Percentiles rank a stretch among this genome's conserved stretches.
phyloP scores from a whole-genome alignment of 257 asterid species.

The Fraxinus anomala region DNA sequence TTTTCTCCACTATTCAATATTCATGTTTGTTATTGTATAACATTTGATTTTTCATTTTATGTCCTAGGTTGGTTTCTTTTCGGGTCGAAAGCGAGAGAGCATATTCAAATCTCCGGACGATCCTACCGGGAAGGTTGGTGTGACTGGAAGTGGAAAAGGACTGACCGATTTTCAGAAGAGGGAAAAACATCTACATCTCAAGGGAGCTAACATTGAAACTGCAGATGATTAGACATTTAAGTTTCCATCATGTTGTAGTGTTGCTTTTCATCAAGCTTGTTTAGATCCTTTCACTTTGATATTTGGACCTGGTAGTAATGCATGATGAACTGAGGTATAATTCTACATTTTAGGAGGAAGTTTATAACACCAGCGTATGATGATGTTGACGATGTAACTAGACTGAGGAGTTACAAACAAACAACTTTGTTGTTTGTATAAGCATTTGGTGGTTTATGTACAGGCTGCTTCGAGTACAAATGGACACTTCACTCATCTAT shows the following conservation, averaged over 20 bases:
- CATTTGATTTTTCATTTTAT: slow-evolving; percentile 9
- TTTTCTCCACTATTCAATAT: not conserved
- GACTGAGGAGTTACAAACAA: not conserved
- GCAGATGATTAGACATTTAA: slow-evolving; percentile 43
- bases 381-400: not conserved
- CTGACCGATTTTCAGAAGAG: slow-evolving; percentile 93
- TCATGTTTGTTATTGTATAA: not conserved
- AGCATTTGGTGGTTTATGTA: not conserved
- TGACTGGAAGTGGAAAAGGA: slow-evolving; percentile 96
- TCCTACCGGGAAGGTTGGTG: slow-evolving; percentile 93
- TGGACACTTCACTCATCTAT: not conserved
- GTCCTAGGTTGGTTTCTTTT: slow-evolving; percentile 84
- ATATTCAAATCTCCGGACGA: slow-evolving; percentile 95
- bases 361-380: not conserved
- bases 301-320: slow-evolving; percentile 19
- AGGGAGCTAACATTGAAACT: slow-evolving; percentile 70
- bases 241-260: slow-evolving; percentile 12
- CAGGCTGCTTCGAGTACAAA: not conserved
- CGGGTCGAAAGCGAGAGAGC: slow-evolving; percentile 95
- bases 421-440: not conserved
- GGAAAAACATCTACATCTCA: slow-evolving; percentile 93
- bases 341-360: not conserved
- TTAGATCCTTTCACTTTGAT: slow-evolving; percentile 16
- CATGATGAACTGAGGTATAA: not conserved
- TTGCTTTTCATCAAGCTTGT: slow-evolving; percentile 22